Base-by-base conservation (phyloP, 1,139 yeast species). In the Pichia sp. region DNA sequence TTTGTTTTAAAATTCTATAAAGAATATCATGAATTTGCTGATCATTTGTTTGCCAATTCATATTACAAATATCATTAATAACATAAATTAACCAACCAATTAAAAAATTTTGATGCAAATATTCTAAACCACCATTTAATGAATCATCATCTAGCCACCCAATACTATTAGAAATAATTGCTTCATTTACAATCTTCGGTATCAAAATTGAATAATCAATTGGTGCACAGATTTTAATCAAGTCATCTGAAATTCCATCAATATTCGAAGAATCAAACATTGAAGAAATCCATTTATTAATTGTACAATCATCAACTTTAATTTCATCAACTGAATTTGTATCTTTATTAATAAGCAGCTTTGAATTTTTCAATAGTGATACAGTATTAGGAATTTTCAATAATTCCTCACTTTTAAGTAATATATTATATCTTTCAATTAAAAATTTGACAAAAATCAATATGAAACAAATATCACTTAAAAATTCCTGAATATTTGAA, bases 201-300 rank as follows among this genome's bases (percentile, higher is more conserved):
- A 89, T 77, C 45, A 91, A 67, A 43, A 76, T 75, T 55, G 86
- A 80, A 48, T 87, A 78, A 54, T 87, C 93, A 60, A 83, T 80
- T 28, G 86, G 78, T 22, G 83, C 74, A 3, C 88, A 80, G 6
- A 82, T 73, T 59, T 83, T 79, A 63, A 90, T 81, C 52, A 90
- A 70, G 38, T 86, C 91, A 66, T 91, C 97, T 0, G 96, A 83
- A 44, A 91, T 79, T 2, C 96, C 96, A 51, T 90, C 95, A 44
- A 88, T 80, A 50, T 65, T 64, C 4, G 61, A 56, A 47, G 67
- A 65, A 53, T 88, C 91, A 68, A 87, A 90, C 46, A 91, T 68
- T 2, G 95, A 93, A 44, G 78, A 73, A 44, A 87, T 77, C 98
- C 98, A 91, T 43, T 81, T 86, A 47, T 80, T 80, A 34, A 87